Conservation (phyloP, 345 rosid genomes). For the Aurinia saxatilis region DNA sequence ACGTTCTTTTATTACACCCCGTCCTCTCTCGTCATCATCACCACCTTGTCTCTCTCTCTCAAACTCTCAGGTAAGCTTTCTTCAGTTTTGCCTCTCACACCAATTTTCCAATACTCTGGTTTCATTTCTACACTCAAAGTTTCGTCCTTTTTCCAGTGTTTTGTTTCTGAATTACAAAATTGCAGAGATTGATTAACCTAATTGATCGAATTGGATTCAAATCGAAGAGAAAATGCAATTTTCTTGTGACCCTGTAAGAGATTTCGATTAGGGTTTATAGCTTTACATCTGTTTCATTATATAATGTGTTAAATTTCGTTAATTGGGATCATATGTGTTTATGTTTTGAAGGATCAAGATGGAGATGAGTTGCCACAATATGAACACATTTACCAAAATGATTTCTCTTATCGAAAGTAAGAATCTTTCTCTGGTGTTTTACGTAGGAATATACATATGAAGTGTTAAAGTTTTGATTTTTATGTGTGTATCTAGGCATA, state of each 20-base stretch:
- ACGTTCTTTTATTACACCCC: too few species aligned
- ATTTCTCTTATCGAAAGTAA: conserved; percentile 66
- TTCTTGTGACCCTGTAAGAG: conserved; percentile 29
- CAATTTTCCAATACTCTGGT: background rate
- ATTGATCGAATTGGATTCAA: background rate
- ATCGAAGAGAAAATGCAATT: conserved; percentile 16
- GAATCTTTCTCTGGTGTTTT: background rate
- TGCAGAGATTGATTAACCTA: conserved; percentile 5
- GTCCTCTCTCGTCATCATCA: too few species aligned
- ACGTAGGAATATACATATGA: background rate
- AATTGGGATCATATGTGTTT: background rate
- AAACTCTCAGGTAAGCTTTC: conserved; percentile 7
- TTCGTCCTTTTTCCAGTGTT: background rate
- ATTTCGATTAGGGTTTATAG: conserved; percentile 3
- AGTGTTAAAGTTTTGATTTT: background rate
- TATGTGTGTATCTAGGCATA: conserved; percentile 46
- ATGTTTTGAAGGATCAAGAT: conserved; percentile 41
- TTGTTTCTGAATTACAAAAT: background rate
- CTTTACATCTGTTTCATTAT: background rate
- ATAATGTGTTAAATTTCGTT: background rate
- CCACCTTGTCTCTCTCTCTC: background rate
- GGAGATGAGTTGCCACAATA: conserved; percentile 42
- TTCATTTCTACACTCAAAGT: background rate
- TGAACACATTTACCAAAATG: conserved; percentile 63
- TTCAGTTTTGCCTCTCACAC: background rate